Evolutionary conservation across 768 basidiomycete species (phyloP).

Genomic region (Rhizopogon roseolus): DNA sequence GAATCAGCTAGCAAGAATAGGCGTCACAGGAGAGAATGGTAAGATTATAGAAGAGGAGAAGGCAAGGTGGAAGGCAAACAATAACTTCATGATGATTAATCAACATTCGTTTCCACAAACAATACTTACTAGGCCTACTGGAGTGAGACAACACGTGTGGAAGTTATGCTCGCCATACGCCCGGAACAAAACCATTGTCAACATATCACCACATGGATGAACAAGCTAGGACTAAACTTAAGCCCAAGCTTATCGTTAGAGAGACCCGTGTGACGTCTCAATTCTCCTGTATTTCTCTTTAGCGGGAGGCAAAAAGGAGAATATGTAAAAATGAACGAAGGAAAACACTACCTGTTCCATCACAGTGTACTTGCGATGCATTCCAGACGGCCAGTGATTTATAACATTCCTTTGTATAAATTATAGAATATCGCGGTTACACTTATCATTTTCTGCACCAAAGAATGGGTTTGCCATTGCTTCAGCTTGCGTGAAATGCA

Average conservation of each 20-base stretch:
- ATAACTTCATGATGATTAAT: not conserved
- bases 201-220: no score
- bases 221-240: not conserved
- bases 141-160: not conserved
- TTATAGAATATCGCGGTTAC: not conserved
- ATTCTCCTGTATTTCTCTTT: not conserved
- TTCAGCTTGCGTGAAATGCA: not conserved
- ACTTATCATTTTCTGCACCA: not conserved
- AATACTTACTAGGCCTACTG: not conserved
- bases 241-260: not conserved
- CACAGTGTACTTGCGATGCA: not conserved
- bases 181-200: not conserved
- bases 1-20: not conserved
- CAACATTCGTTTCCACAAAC: not conserved
- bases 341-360: not conserved
- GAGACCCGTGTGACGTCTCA: not conserved
- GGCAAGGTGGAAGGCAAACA: not conserved
- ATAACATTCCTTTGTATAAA: not conserved
- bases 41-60: not conserved
- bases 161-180: not conserved
- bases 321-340: not conserved
- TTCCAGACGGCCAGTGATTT: not conserved
- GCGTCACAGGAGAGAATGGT: no score
- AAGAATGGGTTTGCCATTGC: not conserved
- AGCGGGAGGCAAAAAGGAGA: not conserved